These are phyloP conservation scores for Solanum neorickii DNA, from an alignment of 257 asterid species.

Conservation along the genomic window DNA sequence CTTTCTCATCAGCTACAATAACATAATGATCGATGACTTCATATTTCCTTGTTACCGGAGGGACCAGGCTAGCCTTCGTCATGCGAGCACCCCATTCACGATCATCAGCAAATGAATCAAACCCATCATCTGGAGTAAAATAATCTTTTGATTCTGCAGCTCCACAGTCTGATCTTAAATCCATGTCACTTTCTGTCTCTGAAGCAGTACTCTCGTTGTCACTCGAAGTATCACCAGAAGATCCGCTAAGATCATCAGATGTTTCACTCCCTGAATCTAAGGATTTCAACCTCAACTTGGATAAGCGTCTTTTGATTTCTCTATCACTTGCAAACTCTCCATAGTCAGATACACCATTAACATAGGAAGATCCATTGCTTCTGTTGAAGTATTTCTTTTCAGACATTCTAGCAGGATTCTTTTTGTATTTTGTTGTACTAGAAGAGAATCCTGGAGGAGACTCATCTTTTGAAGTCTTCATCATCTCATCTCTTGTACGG, in stretches of 20 bases:
- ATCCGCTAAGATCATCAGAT: conserved; percentile 64
- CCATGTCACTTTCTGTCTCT: conserved; percentile 80
- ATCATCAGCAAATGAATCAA: conserved; percentile 78
- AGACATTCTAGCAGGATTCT: conserved; percentile 38
- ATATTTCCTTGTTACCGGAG: conserved; percentile 94
- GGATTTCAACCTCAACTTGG: conserved; percentile 67
- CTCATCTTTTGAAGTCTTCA: conserved; percentile 55
- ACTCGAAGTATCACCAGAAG: conserved; percentile 55
- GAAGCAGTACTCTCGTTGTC: conserved; percentile 74
- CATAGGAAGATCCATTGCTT: conserved; percentile 45
- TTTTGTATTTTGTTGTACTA: conserved; percentile 53
- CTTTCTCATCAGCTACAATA: conserved; percentile 88
- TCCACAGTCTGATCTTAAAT: conserved; percentile 43
- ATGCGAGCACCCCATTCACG: conserved; percentile 99
- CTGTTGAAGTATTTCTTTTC: conserved; percentile 58
- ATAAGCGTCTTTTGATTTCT: conserved; percentile 75
- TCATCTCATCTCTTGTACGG: conserved; percentile 37
- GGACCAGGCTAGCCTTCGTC: conserved; percentile 95
- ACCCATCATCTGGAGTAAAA: conserved; percentile 59
- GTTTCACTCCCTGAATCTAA: conserved; percentile 80
- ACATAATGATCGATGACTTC: conserved; percentile 89
- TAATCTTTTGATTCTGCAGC: conserved; percentile 48
- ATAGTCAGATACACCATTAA: conserved; percentile 48
- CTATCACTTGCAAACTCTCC: conserved; percentile 85
- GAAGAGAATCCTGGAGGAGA: conserved; percentile 84